These are phyloP conservation scores for Cystobasidium slooffiae DNA, from an alignment of 1,284 basidiomycete genomes.

Conservation along the genomic window DNA sequence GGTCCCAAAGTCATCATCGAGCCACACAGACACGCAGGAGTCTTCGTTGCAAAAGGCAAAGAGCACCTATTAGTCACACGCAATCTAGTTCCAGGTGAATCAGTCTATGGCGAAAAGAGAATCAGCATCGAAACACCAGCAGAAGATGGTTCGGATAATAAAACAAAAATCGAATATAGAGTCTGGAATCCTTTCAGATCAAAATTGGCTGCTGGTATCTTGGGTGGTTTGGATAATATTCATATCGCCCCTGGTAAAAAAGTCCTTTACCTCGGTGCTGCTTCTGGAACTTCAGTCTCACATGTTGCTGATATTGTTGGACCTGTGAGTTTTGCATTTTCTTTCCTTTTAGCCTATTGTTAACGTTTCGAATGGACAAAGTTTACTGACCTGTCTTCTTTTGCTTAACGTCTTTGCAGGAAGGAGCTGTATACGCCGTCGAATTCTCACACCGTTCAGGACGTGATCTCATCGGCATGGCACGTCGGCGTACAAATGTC, in stretches of 20 bases:
- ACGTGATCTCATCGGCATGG: slow-evolving; percentile 98
- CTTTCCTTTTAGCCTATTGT: no score
- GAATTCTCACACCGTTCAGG: slow-evolving; percentile 97
- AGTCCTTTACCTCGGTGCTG: slow-evolving; percentile 97
- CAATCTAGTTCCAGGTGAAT: slow-evolving; percentile 95
- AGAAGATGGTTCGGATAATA: slow-evolving; percentile 66
- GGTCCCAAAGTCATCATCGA: slow-evolving; percentile 81
- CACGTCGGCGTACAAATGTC: slow-evolving; percentile 98
- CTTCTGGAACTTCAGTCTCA: slow-evolving; percentile 92
- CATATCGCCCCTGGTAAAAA: slow-evolving; percentile 93
- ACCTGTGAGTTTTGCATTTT: slow-evolving; percentile 65
- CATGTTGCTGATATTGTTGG: slow-evolving; percentile 99
- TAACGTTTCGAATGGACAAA: no score
- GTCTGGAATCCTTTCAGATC: slow-evolving; percentile 99
- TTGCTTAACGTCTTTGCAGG: slow-evolving; percentile 60
- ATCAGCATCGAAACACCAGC: slow-evolving; percentile 68
- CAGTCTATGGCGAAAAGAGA: slow-evolving; percentile 94
- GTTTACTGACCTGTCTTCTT: no score
- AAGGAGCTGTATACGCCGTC: slow-evolving; percentile 96
- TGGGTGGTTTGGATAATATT: slow-evolving; percentile 93
- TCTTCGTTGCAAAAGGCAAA: slow-evolving; percentile 68
- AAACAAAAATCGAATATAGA: slow-evolving; percentile 85
- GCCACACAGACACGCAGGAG: slow-evolving; percentile 90
- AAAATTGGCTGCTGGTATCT: slow-evolving; percentile 95
- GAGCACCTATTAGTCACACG: slow-evolving; percentile 97